Percentiles rank a stretch among this genome's conserved stretches.
Conservation (phyloP, 2,329 filamentous ascomycete genomes). For the Colletotrichum salicis region DNA sequence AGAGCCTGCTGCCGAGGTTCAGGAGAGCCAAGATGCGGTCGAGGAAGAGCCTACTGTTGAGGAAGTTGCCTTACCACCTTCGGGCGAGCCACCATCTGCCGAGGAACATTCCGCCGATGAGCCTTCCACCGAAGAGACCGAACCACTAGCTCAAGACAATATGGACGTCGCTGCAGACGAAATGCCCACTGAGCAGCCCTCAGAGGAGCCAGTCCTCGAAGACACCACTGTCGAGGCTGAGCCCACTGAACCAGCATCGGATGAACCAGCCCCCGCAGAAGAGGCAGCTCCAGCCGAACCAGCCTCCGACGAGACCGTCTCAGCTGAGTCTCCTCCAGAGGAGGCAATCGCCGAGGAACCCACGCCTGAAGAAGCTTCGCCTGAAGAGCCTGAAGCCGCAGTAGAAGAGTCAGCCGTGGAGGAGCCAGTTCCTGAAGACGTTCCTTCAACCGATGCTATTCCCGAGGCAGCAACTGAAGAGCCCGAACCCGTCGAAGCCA, state of each 20-base stretch:
- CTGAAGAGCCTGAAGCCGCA: constrained; percentile 14
- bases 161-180: not conserved
- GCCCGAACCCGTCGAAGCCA: constrained; percentile 22
- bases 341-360: not conserved
- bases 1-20: not conserved
- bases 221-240: not conserved
- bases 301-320: not conserved
- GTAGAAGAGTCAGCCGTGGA: constrained; percentile 5
- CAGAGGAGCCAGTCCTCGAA: constrained; percentile 10
- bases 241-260: not conserved
- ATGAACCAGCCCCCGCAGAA: not conserved
- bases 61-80: constrained; percentile 5
- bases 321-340: not conserved
- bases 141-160: not conserved
- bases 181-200: not conserved
- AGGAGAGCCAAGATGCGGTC: not conserved
- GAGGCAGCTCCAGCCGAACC: not conserved
- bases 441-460: not conserved
- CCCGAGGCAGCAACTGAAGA: constrained; percentile 7
- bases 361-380: constrained; percentile 5
- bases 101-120: not conserved
- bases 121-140: not conserved
- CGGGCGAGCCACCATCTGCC: not conserved
- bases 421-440: not conserved
- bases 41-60: constrained; percentile 18